Percentiles rank a stretch among this genome's conserved stretches.
These are phyloP conservation scores for Volvox reticuliferus DNA, from an alignment of 139 green algal species.

Conservation along the genomic window DNA sequence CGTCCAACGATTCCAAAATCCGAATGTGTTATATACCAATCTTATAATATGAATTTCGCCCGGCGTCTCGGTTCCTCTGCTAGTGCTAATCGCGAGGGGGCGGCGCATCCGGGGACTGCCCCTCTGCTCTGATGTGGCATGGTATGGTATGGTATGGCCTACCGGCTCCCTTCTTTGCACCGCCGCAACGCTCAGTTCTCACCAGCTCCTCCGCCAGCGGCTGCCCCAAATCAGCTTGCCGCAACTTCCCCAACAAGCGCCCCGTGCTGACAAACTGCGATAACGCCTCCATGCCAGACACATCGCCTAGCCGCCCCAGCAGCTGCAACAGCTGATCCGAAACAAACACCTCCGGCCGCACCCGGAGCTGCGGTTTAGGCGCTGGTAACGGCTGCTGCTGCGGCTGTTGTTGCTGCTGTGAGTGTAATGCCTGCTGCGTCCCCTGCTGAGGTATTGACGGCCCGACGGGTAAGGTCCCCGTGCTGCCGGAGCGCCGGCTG, in stretches of 20 bases:
- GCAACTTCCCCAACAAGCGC: slow-evolving; percentile 17
- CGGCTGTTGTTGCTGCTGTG: neutral
- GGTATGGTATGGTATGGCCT: no score
- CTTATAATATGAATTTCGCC: no score
- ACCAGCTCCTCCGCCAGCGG: slow-evolving; percentile 29
- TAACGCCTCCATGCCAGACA: slow-evolving; percentile 32
- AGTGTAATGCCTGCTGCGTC: neutral
- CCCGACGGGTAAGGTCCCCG: neutral
- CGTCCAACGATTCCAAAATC: no score
- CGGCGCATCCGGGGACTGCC: no score
- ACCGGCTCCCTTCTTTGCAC: no score
- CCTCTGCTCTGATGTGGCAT: no score
- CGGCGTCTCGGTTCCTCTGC: no score
- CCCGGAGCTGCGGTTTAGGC: neutral
- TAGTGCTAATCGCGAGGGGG: no score
- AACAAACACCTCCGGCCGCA: slow-evolving; percentile 23
- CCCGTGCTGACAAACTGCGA: neutral
- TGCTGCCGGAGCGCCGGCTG: neutral
- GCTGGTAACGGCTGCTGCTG: neutral
- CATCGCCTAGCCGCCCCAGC: slow-evolving; percentile 7
- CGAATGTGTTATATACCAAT: no score
- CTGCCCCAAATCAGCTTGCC: slow-evolving; percentile 23
- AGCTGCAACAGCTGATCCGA: slow-evolving; percentile 8
- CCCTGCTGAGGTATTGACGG: neutral
- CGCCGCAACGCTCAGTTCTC: neutral